Percentiles rank a stretch among this genome's conserved stretches.
phyloP scores from a whole-genome alignment of 2,329 filamentous ascomycete genomes.

The Aplosporella prunicola region DNA sequence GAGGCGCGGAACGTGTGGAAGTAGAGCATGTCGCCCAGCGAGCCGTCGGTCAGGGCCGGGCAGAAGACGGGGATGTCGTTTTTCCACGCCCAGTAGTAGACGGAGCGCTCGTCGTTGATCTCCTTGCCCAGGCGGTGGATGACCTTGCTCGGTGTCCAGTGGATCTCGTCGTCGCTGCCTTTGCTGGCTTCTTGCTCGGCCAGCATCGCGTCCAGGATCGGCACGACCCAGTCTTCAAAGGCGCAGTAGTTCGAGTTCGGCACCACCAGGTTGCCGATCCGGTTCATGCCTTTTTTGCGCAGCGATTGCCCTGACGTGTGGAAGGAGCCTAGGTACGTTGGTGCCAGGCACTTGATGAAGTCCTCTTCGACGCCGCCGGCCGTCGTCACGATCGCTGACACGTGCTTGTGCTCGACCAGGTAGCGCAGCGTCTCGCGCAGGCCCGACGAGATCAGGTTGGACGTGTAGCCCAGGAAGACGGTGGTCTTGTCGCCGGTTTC shows the following conservation, averaged over 20 bases:
- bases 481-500: slow-evolving; percentile 74
- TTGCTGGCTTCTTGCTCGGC: slow-evolving; percentile 81
- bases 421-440: slow-evolving; percentile 85
- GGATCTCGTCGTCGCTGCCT: slow-evolving; percentile 53
- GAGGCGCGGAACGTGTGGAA: slow-evolving; percentile 93
- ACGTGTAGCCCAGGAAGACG: slow-evolving; percentile 95
- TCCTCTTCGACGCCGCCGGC: slow-evolving; percentile 95
- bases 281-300: slow-evolving; percentile 78
- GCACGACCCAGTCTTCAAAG: slow-evolving; percentile 96
- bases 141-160: slow-evolving; percentile 93
- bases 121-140: slow-evolving; percentile 85
- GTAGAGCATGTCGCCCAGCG: slow-evolving; percentile 94
- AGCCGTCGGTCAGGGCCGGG: slow-evolving; percentile 89
- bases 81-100: slow-evolving; percentile 96
- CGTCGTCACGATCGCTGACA: slow-evolving; percentile 89
- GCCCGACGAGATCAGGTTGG: slow-evolving; percentile 93
- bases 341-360: slow-evolving; percentile 93
- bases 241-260: slow-evolving; percentile 96
- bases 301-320: slow-evolving; percentile 65
- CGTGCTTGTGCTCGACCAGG: slow-evolving; percentile 83
- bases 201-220: slow-evolving; percentile 89
- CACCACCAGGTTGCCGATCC: slow-evolving; percentile 91
- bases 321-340: slow-evolving; percentile 89
- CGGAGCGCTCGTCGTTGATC: slow-evolving; percentile 83
- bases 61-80: slow-evolving; percentile 97